phyloP scores from a whole-genome alignment of 73 alveolate genomes.

The Durusdinium trenchii region DNA sequence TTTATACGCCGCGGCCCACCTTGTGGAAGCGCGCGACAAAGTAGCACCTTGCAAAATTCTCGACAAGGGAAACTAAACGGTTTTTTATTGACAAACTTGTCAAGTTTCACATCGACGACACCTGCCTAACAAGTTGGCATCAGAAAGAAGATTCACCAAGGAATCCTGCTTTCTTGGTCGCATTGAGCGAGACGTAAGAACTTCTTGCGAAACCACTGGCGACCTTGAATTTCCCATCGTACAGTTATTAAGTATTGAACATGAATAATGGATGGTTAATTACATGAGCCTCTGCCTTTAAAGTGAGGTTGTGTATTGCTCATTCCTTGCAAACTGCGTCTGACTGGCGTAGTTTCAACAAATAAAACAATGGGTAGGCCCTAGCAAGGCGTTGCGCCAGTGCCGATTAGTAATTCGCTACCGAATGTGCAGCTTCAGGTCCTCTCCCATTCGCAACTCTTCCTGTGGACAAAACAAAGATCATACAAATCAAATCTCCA shows the following conservation, averaged over 20 bases:
- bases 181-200: neutral
- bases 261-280: too few relatives aligned
- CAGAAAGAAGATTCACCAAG: slow-evolving; percentile 39
- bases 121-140: slow-evolving; percentile 56
- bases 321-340: too few relatives aligned
- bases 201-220: neutral
- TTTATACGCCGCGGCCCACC: neutral
- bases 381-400: too few relatives aligned
- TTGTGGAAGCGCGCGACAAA: slow-evolving; percentile 6
- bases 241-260: too few relatives aligned
- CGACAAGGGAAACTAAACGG: too few relatives aligned
- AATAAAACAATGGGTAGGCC: too few relatives aligned
- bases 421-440: too few relatives aligned
- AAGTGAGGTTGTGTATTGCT: too few relatives aligned
- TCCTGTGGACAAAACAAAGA: neutral
- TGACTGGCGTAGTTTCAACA: too few relatives aligned
- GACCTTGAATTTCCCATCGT: neutral
- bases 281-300: too few relatives aligned
- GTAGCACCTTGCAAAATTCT: neutral
- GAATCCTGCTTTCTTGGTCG: neutral
- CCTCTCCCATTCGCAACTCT: slow-evolving; percentile 59
- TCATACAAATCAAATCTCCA: neutral
- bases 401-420: too few relatives aligned
- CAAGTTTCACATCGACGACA: neutral
- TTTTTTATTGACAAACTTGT: too few relatives aligned